Evolutionary conservation across 225 moss, liverwort and hornwort species (phyloP), one percentile per base, ranked within the genome.

Genomic region (Bryoerythrophyllum caledonicum): DNA sequence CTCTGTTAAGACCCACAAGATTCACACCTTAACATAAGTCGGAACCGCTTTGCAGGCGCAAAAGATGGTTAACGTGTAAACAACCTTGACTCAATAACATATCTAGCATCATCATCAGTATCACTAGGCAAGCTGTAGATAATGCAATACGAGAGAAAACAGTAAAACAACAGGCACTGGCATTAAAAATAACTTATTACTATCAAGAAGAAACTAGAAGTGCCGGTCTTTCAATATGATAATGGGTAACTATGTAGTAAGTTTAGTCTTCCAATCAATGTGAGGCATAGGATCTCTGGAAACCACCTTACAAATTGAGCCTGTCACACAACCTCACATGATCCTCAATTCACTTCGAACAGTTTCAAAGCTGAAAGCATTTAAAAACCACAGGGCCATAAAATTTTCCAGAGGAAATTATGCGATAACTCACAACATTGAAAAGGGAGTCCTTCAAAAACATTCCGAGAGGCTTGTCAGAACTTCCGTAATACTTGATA

Each of bases 401-500:
- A 28, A 35, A 43, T 20, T 30, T 40, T 2, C 62, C 37, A 32
- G 6, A 58, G 57, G 49, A 73, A 46, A 59, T 32, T 10, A 46
- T 20, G 55, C 27, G 23, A 71, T 55, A 64, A 63, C 80, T 83
- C 86, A 96, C 96, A 80, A 79, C 82, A 65, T 91, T 88, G 77
- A 92, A 96, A 43, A 96, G 86, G 25, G 86, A 74, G 72, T 92
- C 91, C 70, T 88, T 89, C 79, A 96, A 82, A 78, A 89, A 94
- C 82, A 78, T 87, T 79, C 94, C 96, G 43, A 96, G 92, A 62
- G 92, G 94, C 69, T 89, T 92, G 53, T 96, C 96, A 27, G 75
- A 84, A 65, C 72, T 84, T 56, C 91, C 92, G 73, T 96, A 96
- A 72, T 85, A 92, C 55, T 82, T 81, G 13, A 96, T 94, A 63